Evolutionary conservation across 2,329 filamentous ascomycete genomes (phyloP), one percentile per base, ranked within the genome.

Genomic region (Fusarium nodosum): DNA sequence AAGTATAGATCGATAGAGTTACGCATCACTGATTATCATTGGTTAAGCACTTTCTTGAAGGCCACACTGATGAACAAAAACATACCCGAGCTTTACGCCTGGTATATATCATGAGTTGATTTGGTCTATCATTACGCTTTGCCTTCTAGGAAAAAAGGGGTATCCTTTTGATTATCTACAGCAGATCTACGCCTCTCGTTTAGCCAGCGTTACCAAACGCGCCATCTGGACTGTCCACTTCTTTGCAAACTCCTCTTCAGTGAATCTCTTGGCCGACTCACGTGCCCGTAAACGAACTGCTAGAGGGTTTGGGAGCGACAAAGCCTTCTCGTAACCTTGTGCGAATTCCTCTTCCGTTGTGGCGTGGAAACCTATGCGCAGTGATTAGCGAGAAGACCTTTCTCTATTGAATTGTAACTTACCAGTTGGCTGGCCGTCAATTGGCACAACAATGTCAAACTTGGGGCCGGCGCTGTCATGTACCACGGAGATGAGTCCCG

Each of bases 391-490:
- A 33, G 6, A 45, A 10, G n/a, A 22, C 3, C 8, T 7, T 28
- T 44, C 42, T 15, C 20, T 50, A 9, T 39, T 34, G 13, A 11
- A 39, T n/a, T 44, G 8, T 11, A 61, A 77, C 84, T 77, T 79
- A 93, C 92, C 92, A 33, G 92, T 97, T 13, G 91, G 89, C 69
- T 91, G 82, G 6, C 92, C 93, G 68, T 96, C 90, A 36, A 96
- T 83, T 13, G 92, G 86, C 12, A 93, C 87, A 18, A 98, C 95
- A 71, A 99, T 99, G 77, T 99, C 96, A 66, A 93, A 81, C 80
- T 96, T 97, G 3, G 96, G 96, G 0, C 96, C 96, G 11, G 95
- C 96, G 52, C 92, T 96, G 79, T 97, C 86, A 75, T 99, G 96
- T 11, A 98, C 96, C 0, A 99, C 94, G 7, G 91, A 90, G 60